phyloP scores from a whole-genome alignment of 2,329 filamentous ascomycete genomes.

The Zarea fungicola region DNA sequence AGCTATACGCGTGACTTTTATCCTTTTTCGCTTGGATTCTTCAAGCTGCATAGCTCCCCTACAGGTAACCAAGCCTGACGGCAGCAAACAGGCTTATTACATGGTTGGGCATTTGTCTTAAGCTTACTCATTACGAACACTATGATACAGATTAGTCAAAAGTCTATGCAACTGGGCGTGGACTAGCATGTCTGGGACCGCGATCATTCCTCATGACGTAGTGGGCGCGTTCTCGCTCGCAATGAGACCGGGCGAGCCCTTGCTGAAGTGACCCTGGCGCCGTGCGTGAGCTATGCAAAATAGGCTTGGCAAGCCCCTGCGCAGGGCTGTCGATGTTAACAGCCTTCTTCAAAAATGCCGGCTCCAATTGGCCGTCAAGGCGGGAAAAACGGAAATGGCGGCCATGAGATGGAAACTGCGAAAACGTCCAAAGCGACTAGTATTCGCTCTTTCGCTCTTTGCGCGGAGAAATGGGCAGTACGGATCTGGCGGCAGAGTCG shows the following conservation, averaged over 20 bases:
- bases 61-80: too few relatives aligned
- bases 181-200: not conserved
- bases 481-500: conserved; percentile 12
- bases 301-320: conserved; percentile 1
- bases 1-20: not conserved
- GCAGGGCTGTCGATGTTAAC: not conserved
- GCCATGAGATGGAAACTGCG: conserved; percentile 1
- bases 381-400: conserved; percentile 2
- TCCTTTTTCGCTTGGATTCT: not conserved
- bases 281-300: conserved; percentile 6
- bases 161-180: too few relatives aligned
- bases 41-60: too few relatives aligned
- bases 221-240: conserved; percentile 3
- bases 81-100: too few relatives aligned
- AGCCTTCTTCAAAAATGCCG: not conserved
- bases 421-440: not conserved
- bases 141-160: too few relatives aligned
- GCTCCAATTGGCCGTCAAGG: not conserved
- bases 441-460: conserved; percentile 1
- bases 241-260: not conserved
- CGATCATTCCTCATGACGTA: conserved; percentile 13
- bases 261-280: not conserved
- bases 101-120: too few relatives aligned
- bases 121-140: too few relatives aligned
- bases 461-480: not conserved